Percentiles rank a stretch among this genome's conserved stretches.
Evolutionary conservation across 1,139 yeast genomes (phyloP).

Genomic region (Blastobotrys malaysiensis): DNA sequence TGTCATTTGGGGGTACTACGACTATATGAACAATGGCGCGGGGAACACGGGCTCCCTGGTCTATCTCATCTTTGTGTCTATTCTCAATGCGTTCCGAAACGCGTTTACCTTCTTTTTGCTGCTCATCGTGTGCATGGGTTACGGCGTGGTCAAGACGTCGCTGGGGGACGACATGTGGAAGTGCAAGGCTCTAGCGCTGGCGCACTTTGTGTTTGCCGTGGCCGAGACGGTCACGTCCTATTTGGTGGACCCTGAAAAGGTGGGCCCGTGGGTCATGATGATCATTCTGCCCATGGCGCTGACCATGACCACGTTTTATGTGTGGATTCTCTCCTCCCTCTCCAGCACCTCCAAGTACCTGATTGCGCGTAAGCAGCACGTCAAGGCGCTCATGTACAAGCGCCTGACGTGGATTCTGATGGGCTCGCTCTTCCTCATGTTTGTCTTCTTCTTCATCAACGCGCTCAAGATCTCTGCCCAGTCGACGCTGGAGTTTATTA

Average conservation of each 20-base stretch:
- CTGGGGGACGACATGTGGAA: slow-evolving; percentile 73
- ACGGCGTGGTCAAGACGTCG: slow-evolving; percentile 85
- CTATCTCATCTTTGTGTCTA: slow-evolving; percentile 71
- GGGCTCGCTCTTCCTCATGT: slow-evolving; percentile 52
- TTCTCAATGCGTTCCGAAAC: slow-evolving; percentile 73
- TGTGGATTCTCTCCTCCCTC: slow-evolving; percentile 67
- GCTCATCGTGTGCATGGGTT: slow-evolving; percentile 82
- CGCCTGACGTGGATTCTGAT: slow-evolving; percentile 70
- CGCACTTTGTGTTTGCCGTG: slow-evolving; percentile 65
- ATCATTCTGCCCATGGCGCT: slow-evolving; percentile 67
- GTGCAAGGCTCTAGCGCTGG: slow-evolving; percentile 70
- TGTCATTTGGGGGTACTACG: slow-evolving; percentile 88
- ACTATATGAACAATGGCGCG: slow-evolving; percentile 65
- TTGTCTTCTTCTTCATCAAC: slow-evolving; percentile 65
- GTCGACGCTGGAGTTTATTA: slow-evolving; percentile 70
- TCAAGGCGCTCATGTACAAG: slow-evolving; percentile 82
- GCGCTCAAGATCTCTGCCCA: slow-evolving; percentile 68
- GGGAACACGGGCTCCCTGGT: slow-evolving; percentile 58
- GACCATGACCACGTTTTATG: slow-evolving; percentile 67
- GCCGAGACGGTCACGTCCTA: slow-evolving; percentile 68
- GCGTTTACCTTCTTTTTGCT: slow-evolving; percentile 86
- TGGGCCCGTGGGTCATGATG: slow-evolving; percentile 41
- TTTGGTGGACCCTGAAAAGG: slow-evolving; percentile 45
- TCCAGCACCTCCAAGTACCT: slow-evolving; percentile 68
- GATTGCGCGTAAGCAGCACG: slow-evolving; percentile 82